Conservation (phyloP, 495 filamentous ascomycete species). For the Annulohypoxylon moriforme region DNA sequence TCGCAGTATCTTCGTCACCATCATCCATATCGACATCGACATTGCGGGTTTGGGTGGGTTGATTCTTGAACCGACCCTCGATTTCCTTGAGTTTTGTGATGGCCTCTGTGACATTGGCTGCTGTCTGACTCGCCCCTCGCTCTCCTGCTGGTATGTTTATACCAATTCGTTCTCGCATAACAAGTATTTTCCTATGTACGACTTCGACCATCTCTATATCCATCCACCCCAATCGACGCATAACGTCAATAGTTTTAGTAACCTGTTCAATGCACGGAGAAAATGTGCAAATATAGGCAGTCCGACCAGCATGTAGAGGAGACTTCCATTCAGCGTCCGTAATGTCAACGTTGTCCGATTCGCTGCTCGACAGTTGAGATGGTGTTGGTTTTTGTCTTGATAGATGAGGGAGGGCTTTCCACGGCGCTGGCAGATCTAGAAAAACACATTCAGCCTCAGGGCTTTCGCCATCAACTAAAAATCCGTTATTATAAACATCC, state of each 20-base stretch:
- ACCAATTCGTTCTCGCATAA: conserved; percentile 83
- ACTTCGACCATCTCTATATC: conserved; percentile 93
- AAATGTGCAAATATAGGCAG: conserved; percentile 88
- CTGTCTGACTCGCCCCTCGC: conserved; percentile 61
- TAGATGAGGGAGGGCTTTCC: conserved; percentile 88
- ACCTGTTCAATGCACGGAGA: conserved; percentile 97
- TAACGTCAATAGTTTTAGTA: conserved; percentile 77
- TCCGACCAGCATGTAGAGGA: conserved; percentile 73
- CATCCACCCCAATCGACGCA: conserved; percentile 87
- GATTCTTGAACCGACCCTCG: conserved; percentile 70
- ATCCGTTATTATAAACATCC: conserved; percentile 91
- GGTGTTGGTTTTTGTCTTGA: conserved; percentile 65
- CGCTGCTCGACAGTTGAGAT: conserved; percentile 25
- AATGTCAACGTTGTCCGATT: conserved; percentile 25
- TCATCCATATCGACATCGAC: conserved; percentile 47
- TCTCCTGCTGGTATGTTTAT: conserved; percentile 53
- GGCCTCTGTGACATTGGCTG: conserved; percentile 81
- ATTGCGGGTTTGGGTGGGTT: conserved; percentile 54
- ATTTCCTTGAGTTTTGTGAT: conserved; percentile 75
- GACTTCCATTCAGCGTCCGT: conserved; percentile 60
- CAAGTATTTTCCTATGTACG: conserved; percentile 77
- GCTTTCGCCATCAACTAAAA: conserved; percentile 67
- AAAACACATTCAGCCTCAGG: conserved; percentile 86
- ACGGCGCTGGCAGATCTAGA: conserved; percentile 92
- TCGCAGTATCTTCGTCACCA: conserved; percentile 41